phyloP scores from a whole-genome alignment of 345 rosid species.

The Citrus medica region DNA sequence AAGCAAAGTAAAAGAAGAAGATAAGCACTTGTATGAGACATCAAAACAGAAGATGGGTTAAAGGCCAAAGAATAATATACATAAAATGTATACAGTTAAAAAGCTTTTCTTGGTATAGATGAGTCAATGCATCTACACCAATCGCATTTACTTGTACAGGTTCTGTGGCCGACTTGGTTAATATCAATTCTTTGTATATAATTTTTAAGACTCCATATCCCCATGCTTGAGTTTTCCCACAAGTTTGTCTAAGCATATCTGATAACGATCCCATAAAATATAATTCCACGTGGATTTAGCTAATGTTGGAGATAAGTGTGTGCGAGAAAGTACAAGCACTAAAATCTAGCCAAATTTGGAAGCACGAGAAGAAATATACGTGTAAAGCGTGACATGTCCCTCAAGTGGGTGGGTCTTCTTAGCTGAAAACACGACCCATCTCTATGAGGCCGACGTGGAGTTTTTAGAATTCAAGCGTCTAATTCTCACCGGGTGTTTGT shows the following conservation, averaged over 20 bases:
- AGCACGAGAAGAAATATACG: conserved; percentile 16
- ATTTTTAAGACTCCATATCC: conserved; percentile 27
- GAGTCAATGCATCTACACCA: conserved; percentile 10
- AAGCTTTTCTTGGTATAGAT: conserved; percentile 5
- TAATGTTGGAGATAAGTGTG: conserved; percentile 1
- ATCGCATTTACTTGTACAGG: neutral
- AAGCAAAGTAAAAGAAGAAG: conserved; percentile 43
- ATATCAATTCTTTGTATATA: conserved; percentile 1
- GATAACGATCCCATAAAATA: conserved; percentile 7
- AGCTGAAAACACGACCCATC: neutral
- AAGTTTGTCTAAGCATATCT: conserved; percentile 26
- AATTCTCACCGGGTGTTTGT: neutral
- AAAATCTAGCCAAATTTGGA: conserved; percentile 10
- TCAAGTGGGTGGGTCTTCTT: conserved; percentile 22
- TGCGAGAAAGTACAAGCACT: conserved; percentile 23
- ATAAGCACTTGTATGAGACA: neutral
- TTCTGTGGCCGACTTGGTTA: conserved; percentile 8
- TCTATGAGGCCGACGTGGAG: conserved; percentile 7
- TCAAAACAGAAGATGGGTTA: neutral
- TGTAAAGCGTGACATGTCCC: conserved; percentile 19
- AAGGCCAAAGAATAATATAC: neutral
- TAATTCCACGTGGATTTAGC: neutral
- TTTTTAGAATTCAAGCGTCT: conserved; percentile 1
- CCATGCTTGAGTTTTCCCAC: conserved; percentile 31
- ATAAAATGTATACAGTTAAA: neutral